Evolutionary conservation across 2,329 filamentous ascomycete species (phyloP).

Genomic region (Incumbomyces delicatus): DNA sequence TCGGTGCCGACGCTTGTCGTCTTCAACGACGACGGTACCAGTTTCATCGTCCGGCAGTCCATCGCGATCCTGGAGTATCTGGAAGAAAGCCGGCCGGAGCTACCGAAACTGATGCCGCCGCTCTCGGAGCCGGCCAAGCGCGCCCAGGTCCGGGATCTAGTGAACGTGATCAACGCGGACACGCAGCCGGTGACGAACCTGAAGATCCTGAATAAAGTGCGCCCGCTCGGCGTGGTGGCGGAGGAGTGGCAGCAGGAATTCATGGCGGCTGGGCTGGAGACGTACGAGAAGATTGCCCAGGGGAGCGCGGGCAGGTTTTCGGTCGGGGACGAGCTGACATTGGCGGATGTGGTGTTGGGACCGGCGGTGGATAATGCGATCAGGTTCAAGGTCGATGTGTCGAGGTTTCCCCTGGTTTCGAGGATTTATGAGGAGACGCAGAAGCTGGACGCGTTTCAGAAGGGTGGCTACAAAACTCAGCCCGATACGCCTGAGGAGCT

Average conservation of each 20-base stretch:
- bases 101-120: constrained; percentile 38
- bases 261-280: constrained; percentile 44
- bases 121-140: constrained; percentile 31
- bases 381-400: constrained; percentile 45
- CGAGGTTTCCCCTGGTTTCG: constrained; percentile 38
- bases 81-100: constrained; percentile 43
- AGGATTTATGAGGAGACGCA: constrained; percentile 40
- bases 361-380: constrained; percentile 51
- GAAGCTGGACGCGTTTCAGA: constrained; percentile 41
- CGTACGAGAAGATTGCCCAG: constrained; percentile 42
- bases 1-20: constrained; percentile 47
- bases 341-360: constrained; percentile 51
- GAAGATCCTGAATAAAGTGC: constrained; percentile 42
- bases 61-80: constrained; percentile 54
- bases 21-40: constrained; percentile 18
- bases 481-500: constrained; percentile 44
- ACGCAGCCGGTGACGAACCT: constrained; percentile 53
- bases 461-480: constrained; percentile 46
- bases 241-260: constrained; percentile 44
- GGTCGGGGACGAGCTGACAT: constrained; percentile 45
- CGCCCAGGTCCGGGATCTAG: constrained; percentile 45
- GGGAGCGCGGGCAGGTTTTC: constrained; percentile 40
- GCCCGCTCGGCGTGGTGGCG: constrained; percentile 34
- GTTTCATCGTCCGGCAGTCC: constrained; percentile 43
- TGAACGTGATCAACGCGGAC: constrained; percentile 46